phyloP scores from a whole-genome alignment of 2,329 filamentous ascomycete genomes.

The Rhynchosporium secalis region DNA sequence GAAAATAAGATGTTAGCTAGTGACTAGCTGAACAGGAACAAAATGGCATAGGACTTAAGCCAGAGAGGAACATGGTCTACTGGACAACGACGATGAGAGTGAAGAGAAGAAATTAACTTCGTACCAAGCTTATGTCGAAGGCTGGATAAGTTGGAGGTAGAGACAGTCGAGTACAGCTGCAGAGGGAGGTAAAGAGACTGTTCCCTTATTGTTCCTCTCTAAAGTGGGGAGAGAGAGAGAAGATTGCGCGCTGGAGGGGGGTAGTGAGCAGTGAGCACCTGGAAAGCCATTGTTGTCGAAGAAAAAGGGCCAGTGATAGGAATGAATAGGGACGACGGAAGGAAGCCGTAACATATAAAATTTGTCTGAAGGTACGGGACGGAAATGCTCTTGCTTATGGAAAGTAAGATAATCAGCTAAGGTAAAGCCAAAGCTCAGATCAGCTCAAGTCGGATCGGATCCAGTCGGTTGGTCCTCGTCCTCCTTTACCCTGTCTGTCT shows the following conservation, averaged over 20 bases:
- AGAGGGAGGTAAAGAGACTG: background rate
- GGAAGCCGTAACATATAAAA: background rate
- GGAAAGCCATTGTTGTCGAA: too few relatives aligned
- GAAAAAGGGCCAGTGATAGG: background rate
- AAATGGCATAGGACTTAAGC: background rate
- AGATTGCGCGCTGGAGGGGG: background rate
- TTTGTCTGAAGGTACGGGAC: background rate
- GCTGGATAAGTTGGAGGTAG: background rate
- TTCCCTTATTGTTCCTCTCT: background rate
- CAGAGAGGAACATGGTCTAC: background rate
- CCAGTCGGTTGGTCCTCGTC: background rate
- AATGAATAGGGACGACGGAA: background rate
- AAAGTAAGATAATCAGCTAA: slow-evolving; percentile 6
- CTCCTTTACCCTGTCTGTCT: background rate
- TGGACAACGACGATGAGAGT: background rate
- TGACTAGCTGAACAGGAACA: slow-evolving; percentile 1
- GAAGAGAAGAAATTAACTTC: background rate
- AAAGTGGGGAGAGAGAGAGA: background rate
- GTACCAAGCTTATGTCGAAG: background rate
- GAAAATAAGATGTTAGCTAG: slow-evolving; percentile 5
- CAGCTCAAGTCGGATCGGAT: background rate
- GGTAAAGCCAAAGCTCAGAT: slow-evolving; percentile 7
- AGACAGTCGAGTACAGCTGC: background rate
- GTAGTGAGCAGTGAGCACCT: background rate
- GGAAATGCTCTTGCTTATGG: slow-evolving; percentile 1